phyloP scores from a whole-genome alignment of 2,329 filamentous ascomycete species.

The Thelonectria rubi region DNA sequence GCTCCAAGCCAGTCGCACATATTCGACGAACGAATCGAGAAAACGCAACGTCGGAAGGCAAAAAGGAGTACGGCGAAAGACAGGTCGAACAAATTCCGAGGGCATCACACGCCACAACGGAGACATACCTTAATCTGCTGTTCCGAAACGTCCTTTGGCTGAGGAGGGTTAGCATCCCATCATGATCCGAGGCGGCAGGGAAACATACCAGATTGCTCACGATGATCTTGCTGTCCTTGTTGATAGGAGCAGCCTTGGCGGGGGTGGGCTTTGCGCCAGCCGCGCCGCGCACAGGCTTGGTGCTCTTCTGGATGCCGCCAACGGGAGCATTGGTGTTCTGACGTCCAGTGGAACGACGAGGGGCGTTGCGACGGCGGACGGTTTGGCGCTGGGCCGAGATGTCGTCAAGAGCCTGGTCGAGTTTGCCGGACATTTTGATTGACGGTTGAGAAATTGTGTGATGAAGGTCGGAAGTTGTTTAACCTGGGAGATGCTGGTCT shows the following conservation, averaged over 20 bases:
- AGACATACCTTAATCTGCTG: constrained; percentile 99
- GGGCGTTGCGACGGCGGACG: constrained; percentile 62
- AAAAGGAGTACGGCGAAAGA: constrained; percentile 51
- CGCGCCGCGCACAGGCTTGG: constrained; percentile 66
- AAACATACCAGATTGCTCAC: constrained; percentile 94
- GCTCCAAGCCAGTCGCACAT: constrained; percentile 35
- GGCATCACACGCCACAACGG: constrained; percentile 76
- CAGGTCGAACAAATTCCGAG: constrained; percentile 76
- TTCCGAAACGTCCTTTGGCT: constrained; percentile 98
- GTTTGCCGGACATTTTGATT: constrained; percentile 85
- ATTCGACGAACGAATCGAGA: constrained; percentile 32
- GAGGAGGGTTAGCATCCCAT: constrained; percentile 56
- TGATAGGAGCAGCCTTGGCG: constrained; percentile 67
- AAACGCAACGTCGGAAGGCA: constrained; percentile 43
- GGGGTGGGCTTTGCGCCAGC: constrained; percentile 68
- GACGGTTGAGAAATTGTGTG: constrained; percentile 31
- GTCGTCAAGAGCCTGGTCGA: constrained; percentile 96
- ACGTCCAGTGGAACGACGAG: constrained; percentile 60
- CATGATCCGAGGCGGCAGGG: neutral
- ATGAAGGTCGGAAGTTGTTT: constrained; percentile 27
- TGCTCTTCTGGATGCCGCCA: constrained; percentile 86
- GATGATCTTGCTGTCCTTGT: constrained; percentile 92
- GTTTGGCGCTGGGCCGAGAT: constrained; percentile 79
- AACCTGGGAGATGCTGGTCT: constrained; percentile 32
- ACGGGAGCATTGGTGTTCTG: constrained; percentile 73